Evolutionary conservation across 2,329 filamentous ascomycete genomes (phyloP).

Genomic region (Sordariomycetes sp.): DNA sequence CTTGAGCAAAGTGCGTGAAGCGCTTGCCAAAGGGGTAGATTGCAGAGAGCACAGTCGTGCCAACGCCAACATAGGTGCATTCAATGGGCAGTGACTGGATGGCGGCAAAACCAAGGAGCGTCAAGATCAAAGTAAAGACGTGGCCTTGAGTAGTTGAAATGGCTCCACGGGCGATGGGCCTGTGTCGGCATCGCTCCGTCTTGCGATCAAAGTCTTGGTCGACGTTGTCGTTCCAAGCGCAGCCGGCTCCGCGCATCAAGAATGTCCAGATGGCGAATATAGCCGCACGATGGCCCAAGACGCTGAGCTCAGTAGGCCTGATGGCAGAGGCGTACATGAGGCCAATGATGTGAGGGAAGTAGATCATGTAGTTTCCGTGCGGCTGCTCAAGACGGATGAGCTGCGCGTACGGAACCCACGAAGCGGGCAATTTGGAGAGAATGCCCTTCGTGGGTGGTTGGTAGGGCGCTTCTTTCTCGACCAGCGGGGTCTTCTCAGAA

Average conservation of each 20-base stretch:
- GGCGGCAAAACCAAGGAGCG: neutral
- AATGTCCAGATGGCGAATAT: constrained; percentile 28
- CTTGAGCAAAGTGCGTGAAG: constrained; percentile 41
- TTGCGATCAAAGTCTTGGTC: constrained; percentile 44
- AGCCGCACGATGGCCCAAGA: constrained; percentile 25
- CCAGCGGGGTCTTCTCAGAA: neutral
- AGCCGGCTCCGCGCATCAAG: constrained; percentile 39
- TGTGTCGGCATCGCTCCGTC: constrained; percentile 37
- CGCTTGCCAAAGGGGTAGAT: constrained; percentile 43
- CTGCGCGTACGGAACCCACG: constrained; percentile 46
- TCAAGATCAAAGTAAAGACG: constrained; percentile 9
- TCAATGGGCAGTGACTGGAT: constrained; percentile 5
- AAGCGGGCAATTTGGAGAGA: constrained; percentile 30
- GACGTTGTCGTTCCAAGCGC: constrained; percentile 46
- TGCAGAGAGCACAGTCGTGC: neutral
- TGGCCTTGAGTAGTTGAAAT: constrained; percentile 31
- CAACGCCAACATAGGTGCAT: constrained; percentile 1
- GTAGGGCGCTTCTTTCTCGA: neutral
- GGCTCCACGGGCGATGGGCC: constrained; percentile 42
- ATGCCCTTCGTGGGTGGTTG: constrained; percentile 29
- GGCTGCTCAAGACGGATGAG: constrained; percentile 42
- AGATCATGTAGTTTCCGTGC: constrained; percentile 41
- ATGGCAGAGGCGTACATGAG: constrained; percentile 35
- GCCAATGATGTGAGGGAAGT: constrained; percentile 35
- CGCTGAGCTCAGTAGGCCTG: constrained; percentile 12